These are phyloP conservation scores for Haplographium delicatum DNA, from an alignment of 495 filamentous ascomycete species.

Conservation along the genomic window DNA sequence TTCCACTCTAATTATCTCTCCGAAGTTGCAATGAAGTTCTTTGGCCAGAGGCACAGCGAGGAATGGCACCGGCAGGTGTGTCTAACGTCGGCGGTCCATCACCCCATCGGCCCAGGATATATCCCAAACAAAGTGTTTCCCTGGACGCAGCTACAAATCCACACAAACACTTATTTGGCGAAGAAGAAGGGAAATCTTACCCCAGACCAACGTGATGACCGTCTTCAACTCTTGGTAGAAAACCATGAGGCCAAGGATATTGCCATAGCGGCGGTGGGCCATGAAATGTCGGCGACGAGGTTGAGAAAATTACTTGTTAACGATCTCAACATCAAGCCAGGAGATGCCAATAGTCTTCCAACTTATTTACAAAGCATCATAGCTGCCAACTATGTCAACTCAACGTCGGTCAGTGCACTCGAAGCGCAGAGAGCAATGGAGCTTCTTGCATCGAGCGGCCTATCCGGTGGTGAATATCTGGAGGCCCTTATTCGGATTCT, in stretches of 20 bases:
- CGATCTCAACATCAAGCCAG: background rate
- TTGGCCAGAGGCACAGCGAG: background rate
- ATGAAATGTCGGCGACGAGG: slow-evolving; percentile 1
- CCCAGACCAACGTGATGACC: slow-evolving; percentile 1
- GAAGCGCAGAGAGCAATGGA: background rate
- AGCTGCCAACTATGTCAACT: slow-evolving; percentile 1
- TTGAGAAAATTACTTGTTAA: background rate
- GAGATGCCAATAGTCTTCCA: background rate
- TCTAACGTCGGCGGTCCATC: background rate
- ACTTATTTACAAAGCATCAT: background rate
- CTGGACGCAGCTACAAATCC: background rate
- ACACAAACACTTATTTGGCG: slow-evolving; percentile 1
- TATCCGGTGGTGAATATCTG: background rate
- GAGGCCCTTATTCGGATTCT: background rate
- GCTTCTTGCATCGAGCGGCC: background rate
- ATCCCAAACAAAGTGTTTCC: slow-evolving; percentile 3
- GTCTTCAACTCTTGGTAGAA: background rate
- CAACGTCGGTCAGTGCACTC: background rate
- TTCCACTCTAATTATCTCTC: background rate
- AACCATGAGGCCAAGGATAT: background rate
- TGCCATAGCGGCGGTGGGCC: slow-evolving; percentile 11
- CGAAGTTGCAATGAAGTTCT: too few relatives aligned
- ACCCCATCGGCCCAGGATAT: background rate
- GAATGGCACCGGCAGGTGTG: slow-evolving; percentile 8
- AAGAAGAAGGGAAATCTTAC: slow-evolving; percentile 5